Evolutionary conservation across 139 green algal species (phyloP), one percentile per base, ranked within the genome.

Genomic region (Chlorella sp.): DNA sequence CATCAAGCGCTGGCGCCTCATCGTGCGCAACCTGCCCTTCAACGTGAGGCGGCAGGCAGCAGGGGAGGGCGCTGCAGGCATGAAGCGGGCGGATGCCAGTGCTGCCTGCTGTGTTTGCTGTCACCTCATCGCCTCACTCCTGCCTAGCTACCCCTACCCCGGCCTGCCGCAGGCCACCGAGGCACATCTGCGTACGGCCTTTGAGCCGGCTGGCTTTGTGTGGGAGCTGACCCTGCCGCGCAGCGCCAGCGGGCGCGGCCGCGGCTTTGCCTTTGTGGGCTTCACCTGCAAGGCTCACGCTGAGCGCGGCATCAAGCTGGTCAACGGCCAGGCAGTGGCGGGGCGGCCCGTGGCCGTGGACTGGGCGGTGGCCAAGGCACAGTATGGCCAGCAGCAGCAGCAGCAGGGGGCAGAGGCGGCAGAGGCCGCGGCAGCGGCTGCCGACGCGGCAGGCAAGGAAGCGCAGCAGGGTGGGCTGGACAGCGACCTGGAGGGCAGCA

Each of bases 21-120:
- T 99, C 69, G 73, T 99, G 12, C 91, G 96, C 36, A 99, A 99
- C 87, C 87, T 98, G 85, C 84, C 95, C 11, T 98, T 98, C 80
- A 88, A 93, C 86, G 93, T 96, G 74, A 44, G 76, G 36, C 13
- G 28, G 73, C 6, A 20, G 21, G 36, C 1, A 16, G 20, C 16
- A 6, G 21, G 4, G 12, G n/a, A n/a, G n/a, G 34, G 20, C n/a
- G 68, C 34, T 74, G 68, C 34, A 16, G 3, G 18, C 18, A 26
- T 55, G 38, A 17, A n/a, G n/a, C n/a, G n/a, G n/a, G n/a, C n/a
- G n/a, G n/a, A n/a, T n/a, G n/a, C n/a, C n/a, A n/a, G n/a, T n/a
- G n/a, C n/a, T n/a, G n/a, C n/a, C n/a, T n/a, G n/a, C n/a, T n/a
- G n/a, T n/a, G n/a, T n/a, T n/a, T n/a, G n/a, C n/a, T n/a, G n/a